Conservation (phyloP, 2,329 filamentous ascomycete genomes). For the Pseudogymnoascus sp. region DNA sequence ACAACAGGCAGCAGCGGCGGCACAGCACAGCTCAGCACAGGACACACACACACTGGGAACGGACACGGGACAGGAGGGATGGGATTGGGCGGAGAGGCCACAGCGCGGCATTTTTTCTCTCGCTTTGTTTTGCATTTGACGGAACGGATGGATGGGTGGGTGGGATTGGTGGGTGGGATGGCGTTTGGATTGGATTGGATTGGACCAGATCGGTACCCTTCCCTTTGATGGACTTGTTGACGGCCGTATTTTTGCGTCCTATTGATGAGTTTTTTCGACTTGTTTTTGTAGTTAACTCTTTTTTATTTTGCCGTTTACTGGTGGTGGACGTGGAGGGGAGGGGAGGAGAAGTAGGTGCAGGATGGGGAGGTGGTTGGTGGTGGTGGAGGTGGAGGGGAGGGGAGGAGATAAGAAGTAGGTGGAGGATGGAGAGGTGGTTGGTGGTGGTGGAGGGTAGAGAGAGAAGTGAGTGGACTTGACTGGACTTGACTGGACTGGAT, state of each 20-base stretch:
- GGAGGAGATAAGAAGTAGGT: too few relatives aligned
- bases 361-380: not conserved
- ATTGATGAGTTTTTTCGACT: constrained; percentile 6
- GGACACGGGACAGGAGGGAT: not conserved
- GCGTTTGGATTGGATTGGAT: constrained; percentile 1
- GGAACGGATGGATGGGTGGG: not conserved
- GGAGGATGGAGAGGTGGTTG: too few relatives aligned
- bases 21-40: not conserved
- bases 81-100: not conserved
- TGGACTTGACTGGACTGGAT: not conserved
- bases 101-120: constrained; percentile 2
- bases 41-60: not conserved
- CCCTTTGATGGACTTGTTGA: constrained; percentile 1
- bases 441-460: not conserved
- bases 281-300: constrained; percentile 1
- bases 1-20: not conserved
- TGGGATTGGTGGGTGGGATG: not conserved
- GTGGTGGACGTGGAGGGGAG: not conserved
- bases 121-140: constrained; percentile 2
- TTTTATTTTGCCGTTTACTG: not conserved
- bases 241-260: constrained; percentile 4
- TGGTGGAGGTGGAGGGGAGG: too few relatives aligned
- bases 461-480: not conserved
- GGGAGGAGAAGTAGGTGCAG: not conserved
- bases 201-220: constrained; percentile 3